Percentiles rank a stretch among this genome's conserved stretches.
These are phyloP conservation scores for Sugiyamaella sp. DNA, from an alignment of 1,139 yeast species.

Conservation along the genomic window DNA sequence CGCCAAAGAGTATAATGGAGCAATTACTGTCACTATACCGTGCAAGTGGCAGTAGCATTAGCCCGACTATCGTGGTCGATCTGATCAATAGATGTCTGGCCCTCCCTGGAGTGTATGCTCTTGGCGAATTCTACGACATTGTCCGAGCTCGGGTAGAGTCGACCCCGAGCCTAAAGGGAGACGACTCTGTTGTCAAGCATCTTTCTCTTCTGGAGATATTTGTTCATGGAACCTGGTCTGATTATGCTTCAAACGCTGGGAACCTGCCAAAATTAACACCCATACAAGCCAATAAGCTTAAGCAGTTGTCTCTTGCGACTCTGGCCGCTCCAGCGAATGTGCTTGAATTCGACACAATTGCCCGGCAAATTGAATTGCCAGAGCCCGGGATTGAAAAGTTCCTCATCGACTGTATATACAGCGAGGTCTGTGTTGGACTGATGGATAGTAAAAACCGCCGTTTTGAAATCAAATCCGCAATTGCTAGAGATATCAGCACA, in stretches of 20 bases:
- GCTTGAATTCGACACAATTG: constrained; percentile 26
- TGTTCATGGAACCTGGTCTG: constrained; percentile 32
- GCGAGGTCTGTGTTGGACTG: constrained; percentile 33
- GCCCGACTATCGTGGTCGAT: constrained; percentile 17
- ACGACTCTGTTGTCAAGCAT: constrained; percentile 20
- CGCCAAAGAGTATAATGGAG: constrained; percentile 17
- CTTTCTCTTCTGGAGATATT: constrained; percentile 28
- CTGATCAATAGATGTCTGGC: constrained; percentile 27
- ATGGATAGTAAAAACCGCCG: constrained; percentile 32
- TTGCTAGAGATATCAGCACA: constrained; percentile 31
- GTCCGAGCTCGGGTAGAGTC: constrained; percentile 19
- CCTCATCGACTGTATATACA: constrained; percentile 34
- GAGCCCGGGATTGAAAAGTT: constrained; percentile 31
- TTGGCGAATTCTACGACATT: constrained; percentile 32
- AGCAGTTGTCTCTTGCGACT: constrained; percentile 30
- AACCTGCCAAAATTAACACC: constrained; percentile 21
- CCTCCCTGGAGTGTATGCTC: constrained; percentile 28
- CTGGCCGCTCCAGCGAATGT: constrained; percentile 26
- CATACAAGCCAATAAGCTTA: constrained; percentile 27
- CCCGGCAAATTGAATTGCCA: constrained; percentile 22
- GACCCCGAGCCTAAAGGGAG: constrained; percentile 13
- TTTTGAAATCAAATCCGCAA: constrained; percentile 30
- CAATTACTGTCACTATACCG: constrained; percentile 12
- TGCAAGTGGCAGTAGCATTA: constrained; percentile 8
- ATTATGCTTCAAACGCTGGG: constrained; percentile 17